phyloP scores from a whole-genome alignment of 2,329 filamentous ascomycete species.

The Fusarium aywerte region DNA sequence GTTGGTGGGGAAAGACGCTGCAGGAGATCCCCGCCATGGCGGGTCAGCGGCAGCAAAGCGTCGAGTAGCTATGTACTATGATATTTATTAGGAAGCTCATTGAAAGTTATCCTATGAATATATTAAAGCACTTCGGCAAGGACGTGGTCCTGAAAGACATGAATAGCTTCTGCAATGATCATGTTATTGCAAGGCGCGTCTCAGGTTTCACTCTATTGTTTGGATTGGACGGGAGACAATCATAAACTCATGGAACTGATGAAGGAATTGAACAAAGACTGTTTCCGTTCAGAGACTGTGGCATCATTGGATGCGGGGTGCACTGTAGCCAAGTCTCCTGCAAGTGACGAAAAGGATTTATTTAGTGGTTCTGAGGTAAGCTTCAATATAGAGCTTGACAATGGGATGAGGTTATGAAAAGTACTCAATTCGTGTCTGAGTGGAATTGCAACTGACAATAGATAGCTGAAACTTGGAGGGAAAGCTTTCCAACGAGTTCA shows the following conservation, averaged over 20 bases:
- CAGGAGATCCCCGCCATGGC: slow-evolving; percentile 39
- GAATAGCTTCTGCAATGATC: slow-evolving; percentile 10
- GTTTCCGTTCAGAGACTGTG: slow-evolving; percentile 38
- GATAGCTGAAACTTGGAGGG: not conserved
- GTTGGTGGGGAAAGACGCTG: slow-evolving; percentile 43
- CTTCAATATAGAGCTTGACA: slow-evolving; percentile 7
- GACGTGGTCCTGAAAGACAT: not conserved
- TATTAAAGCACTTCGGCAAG: not conserved
- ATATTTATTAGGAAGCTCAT: not conserved
- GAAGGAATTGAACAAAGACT: slow-evolving; percentile 13
- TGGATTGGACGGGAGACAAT: not conserved
- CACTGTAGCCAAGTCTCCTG: slow-evolving; percentile 39
- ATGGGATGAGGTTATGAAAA: slow-evolving; percentile 21
- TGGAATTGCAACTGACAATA: not conserved
- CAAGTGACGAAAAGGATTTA: slow-evolving; percentile 27
- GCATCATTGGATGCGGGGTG: slow-evolving; percentile 45
- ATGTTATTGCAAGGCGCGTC: slow-evolving; percentile 12
- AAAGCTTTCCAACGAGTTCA: not conserved
- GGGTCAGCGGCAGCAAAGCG: slow-evolving; percentile 19
- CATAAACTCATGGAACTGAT: slow-evolving; percentile 20
- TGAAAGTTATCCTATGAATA: not conserved
- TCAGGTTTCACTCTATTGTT: slow-evolving; percentile 13
- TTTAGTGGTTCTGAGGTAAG: slow-evolving; percentile 17
- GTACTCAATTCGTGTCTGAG: slow-evolving; percentile 36
- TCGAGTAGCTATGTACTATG: slow-evolving; percentile 7